Percentiles rank a stretch among this genome's conserved stretches.
Conservation (phyloP, 345 rosid genomes). For the Heritiera fomes region DNA sequence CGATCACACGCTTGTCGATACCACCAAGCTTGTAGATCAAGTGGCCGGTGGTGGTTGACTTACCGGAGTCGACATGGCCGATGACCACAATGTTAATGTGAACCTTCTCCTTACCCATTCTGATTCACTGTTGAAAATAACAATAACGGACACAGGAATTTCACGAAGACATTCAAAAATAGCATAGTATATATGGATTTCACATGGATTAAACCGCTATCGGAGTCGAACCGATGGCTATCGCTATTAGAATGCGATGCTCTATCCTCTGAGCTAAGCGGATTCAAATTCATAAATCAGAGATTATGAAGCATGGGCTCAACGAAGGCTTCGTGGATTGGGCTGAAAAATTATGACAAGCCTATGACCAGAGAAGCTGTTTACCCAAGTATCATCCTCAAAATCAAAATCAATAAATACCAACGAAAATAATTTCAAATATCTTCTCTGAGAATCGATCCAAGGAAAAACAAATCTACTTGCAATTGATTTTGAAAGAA, state of each 20-base stretch:
- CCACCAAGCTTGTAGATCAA: slow-evolving; percentile 87
- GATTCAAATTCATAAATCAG: background rate
- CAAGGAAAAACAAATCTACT: background rate
- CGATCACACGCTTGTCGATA: slow-evolving; percentile 86
- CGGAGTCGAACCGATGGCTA: background rate
- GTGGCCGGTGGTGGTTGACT: slow-evolving; percentile 84
- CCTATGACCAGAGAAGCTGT: background rate
- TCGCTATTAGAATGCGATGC: background rate
- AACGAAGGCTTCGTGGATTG: too few species aligned
- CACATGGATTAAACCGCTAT: background rate
- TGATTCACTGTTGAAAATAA: background rate
- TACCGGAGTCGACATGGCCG: slow-evolving; percentile 48
- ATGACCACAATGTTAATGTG: too few species aligned
- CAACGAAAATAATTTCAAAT: background rate
- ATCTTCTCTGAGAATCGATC: background rate
- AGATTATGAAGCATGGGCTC: background rate
- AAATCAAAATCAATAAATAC: background rate
- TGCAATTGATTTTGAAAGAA: background rate
- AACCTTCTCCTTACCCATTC: too few species aligned
- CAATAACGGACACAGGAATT: background rate
- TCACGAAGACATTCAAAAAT: background rate
- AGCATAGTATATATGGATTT: background rate
- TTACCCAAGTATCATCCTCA: background rate
- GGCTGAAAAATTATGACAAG: too few species aligned
- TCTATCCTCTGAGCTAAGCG: background rate